Base-by-base conservation (phyloP, 2,329 filamentous ascomycete species). In the Pseudogymnoascus pannorum region DNA sequence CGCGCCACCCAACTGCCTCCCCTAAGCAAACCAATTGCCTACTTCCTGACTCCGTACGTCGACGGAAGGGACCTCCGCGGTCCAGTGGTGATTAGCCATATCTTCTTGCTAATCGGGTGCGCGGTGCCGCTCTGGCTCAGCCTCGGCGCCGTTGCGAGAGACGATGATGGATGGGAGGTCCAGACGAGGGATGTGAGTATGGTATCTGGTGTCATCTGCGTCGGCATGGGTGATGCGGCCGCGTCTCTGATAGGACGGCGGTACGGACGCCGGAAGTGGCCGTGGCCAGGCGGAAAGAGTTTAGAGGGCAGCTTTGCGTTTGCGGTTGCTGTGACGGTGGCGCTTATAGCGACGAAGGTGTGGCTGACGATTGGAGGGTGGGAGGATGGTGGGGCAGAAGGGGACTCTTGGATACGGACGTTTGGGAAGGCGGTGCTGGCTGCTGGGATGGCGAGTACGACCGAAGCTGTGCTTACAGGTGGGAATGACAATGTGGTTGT, bases 401-500 rank as follows among this genome's bases (percentile, higher is more conserved):
- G 86, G 40, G 81, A 87, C 64, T 72, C 88, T 63, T 89, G 87
- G 84, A 73, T 85, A 62, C 74, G 86, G 57, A 85, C 89, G 20
- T 78, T 86, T 66, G 85, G 86, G 4, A 94, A 93, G 71, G 85
- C 88, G 9, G 77, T 79, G 4, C 71, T 89, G 57, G 95, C 92
- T 66, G 92, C 89, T 5, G 81, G 82, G 42, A 84, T 92, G 62
- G 91, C 92, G 26, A 97, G 92, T 74, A 80, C 97, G 67, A 96
- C 94, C 59, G 94, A 99, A 77, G 92, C 94, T 24, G 93, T 97
- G 54, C 77, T 99, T 65, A 97, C 94, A 12, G 94, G 94, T 2
- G 94, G 93, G 29, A 99, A 99, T 74, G 94, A 99, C 79, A 99
- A 99, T 78, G 94, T 99, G 16, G 87, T 97, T 65, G 93, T 97